phyloP scores from a whole-genome alignment of 352 stramenopile genomes.

The Globisporangium lucens region DNA sequence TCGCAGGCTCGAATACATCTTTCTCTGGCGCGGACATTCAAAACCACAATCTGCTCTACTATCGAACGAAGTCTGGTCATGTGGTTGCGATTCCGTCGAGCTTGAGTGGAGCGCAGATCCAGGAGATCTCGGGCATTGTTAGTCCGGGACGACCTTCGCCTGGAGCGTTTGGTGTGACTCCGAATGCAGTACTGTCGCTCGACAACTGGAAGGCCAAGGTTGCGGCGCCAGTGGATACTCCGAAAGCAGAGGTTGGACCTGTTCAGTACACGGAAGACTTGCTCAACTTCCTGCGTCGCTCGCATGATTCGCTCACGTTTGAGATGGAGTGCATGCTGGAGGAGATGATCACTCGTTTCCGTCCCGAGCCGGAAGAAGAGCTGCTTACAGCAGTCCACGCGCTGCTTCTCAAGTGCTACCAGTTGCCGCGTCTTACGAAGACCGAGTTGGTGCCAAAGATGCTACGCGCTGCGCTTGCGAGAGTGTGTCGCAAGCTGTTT shows the following conservation, averaged over 20 bases:
- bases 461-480: conserved; percentile 86
- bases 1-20: conserved; percentile 4
- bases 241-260: conserved; percentile 72
- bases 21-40: conserved; percentile 13
- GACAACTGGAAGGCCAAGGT: conserved; percentile 72
- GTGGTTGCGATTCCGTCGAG: conserved; percentile 68
- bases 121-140: conserved; percentile 74
- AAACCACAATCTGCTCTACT: conserved; percentile 46
- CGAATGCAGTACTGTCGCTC: conserved; percentile 60
- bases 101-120: conserved; percentile 54
- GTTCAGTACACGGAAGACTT: conserved; percentile 91
- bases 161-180: conserved; percentile 63
- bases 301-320: conserved; percentile 85
- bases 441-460: conserved; percentile 84
- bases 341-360: conserved; percentile 98
- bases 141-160: conserved; percentile 57
- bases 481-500: conserved; percentile 94
- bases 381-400: conserved; percentile 94
- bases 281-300: conserved; percentile 93
- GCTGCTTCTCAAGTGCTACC: conserved; percentile 94
- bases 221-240: conserved; percentile 30
- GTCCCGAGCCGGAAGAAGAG: conserved; percentile 96
- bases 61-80: conserved; percentile 76
- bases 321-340: conserved; percentile 98
- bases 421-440: conserved; percentile 76